Conservation (phyloP, 345 rosid species). For the Bruguiera gymnorhiza region DNA sequence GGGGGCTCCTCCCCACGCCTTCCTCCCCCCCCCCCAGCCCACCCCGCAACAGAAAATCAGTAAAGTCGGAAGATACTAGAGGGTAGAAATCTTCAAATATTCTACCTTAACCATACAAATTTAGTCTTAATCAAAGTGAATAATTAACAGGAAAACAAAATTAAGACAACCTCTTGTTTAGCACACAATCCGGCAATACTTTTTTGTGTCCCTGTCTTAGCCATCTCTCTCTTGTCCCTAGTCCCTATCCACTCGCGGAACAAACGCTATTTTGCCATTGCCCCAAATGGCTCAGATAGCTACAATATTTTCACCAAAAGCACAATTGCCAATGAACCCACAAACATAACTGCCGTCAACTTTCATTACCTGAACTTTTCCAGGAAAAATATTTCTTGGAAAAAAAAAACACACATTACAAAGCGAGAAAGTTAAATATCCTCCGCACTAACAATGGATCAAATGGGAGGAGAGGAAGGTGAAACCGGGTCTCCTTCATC, state of each 20-base stretch:
- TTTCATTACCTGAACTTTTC: too few relatives aligned
- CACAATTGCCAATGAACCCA: background rate
- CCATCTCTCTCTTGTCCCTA: background rate
- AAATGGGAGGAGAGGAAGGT: constrained; percentile 23
- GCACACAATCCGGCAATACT: constrained; percentile 19
- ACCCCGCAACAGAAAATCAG: constrained; percentile 11
- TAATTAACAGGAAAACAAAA: background rate
- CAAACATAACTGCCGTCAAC: background rate
- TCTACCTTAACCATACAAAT: constrained; percentile 19
- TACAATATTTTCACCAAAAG: background rate
- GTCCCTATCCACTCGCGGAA: background rate
- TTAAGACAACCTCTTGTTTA: constrained; percentile 27
- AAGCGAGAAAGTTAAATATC: too few relatives aligned
- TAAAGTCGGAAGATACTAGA: constrained; percentile 20
- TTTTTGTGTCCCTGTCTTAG: too few relatives aligned
- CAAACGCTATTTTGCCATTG: background rate
- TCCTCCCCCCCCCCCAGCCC: too few relatives aligned
- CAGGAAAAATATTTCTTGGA: too few relatives aligned
- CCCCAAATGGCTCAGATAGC: background rate
- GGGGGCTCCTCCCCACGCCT: background rate
- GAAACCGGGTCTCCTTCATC: constrained; percentile 10
- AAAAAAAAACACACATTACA: too few relatives aligned
- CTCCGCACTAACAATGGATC: background rate
- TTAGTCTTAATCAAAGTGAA: background rate
- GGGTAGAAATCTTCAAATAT: constrained; percentile 28